phyloP scores from a whole-genome alignment of 2,329 filamentous ascomycete species.

The Ustilaginoidea virens region DNA sequence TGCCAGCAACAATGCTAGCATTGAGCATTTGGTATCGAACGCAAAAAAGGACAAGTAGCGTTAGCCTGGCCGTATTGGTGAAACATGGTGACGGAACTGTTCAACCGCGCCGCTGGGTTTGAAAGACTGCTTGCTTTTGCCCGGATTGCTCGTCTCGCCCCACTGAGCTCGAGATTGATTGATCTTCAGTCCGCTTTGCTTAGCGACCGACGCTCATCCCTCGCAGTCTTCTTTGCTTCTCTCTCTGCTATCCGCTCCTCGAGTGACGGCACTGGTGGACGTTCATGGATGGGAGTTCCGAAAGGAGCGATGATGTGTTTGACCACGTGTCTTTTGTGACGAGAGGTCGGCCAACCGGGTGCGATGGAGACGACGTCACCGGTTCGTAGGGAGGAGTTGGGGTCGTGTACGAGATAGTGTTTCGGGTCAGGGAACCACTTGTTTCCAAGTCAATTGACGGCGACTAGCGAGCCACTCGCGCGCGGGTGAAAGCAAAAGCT shows the following conservation, averaged over 20 bases:
- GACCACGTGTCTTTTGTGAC: constrained; percentile 58
- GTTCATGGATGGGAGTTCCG: constrained; percentile 44
- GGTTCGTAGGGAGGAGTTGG: constrained; percentile 52
- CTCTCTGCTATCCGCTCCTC: constrained; percentile 43
- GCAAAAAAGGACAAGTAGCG: too few relatives aligned
- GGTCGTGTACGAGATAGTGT: constrained; percentile 64
- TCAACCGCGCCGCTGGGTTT: too few relatives aligned
- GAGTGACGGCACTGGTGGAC: constrained; percentile 49
- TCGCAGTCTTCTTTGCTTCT: constrained; percentile 37
- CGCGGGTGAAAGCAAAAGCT: constrained; percentile 3
- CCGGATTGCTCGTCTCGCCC: too few relatives aligned
- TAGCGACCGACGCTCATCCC: constrained; percentile 36
- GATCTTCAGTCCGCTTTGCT: constrained; percentile 14
- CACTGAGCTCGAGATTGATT: too few relatives aligned
- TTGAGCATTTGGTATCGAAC: too few relatives aligned
- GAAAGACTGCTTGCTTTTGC: too few relatives aligned
- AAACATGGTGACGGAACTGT: too few relatives aligned
- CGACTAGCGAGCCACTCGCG: constrained; percentile 40
- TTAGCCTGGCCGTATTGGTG: too few relatives aligned
- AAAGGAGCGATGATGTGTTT: constrained; percentile 57
- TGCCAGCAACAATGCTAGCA: too few relatives aligned
- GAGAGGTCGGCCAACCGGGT: constrained; percentile 48
- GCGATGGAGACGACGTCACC: constrained; percentile 64
- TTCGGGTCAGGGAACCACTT: constrained; percentile 44
- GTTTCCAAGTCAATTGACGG: not conserved